Evolutionary conservation across 148 eudicot genomes (phyloP).

Genomic region (Nepenthes mirabilis): DNA sequence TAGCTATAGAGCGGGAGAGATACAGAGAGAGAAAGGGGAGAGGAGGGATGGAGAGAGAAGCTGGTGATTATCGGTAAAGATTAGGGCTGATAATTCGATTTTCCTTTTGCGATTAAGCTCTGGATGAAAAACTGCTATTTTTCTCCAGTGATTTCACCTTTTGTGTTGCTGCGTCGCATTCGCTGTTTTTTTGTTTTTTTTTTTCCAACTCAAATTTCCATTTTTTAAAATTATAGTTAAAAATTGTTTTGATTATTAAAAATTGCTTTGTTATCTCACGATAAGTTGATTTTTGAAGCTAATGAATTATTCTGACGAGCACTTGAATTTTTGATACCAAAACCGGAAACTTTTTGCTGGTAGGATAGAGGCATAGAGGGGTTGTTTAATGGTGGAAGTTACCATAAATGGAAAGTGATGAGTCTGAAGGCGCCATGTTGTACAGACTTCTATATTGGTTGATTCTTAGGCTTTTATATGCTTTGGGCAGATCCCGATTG

Average conservation of each 20-base stretch:
- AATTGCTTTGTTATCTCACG: neutral
- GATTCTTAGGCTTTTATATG: too few species aligned
- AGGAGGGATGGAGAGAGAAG: neutral
- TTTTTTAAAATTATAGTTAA: neutral
- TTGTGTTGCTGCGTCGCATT: neutral
- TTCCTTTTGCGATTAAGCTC: too few species aligned
- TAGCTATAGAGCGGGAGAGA: neutral
- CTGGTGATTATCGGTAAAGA: neutral
- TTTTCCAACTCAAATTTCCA: neutral
- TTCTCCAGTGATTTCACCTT: neutral
- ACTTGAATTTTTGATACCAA: neutral
- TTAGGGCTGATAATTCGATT: too few species aligned
- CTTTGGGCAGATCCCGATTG: too few species aligned
- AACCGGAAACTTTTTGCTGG: neutral
- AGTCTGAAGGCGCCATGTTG: too few species aligned
- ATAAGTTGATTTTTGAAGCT: neutral
- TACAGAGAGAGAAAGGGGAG: conserved; percentile 1
- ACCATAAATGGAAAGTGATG: too few species aligned
- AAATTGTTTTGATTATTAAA: neutral
- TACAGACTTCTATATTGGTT: too few species aligned
- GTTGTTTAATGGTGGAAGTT: too few species aligned
- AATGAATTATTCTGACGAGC: neutral
- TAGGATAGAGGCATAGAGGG: too few species aligned
- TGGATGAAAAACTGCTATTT: too few species aligned
- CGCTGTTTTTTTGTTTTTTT: neutral